Evolutionary conservation across 1,284 basidiomycete genomes (phyloP).

Genomic region (Singerocomus inundabilis): DNA sequence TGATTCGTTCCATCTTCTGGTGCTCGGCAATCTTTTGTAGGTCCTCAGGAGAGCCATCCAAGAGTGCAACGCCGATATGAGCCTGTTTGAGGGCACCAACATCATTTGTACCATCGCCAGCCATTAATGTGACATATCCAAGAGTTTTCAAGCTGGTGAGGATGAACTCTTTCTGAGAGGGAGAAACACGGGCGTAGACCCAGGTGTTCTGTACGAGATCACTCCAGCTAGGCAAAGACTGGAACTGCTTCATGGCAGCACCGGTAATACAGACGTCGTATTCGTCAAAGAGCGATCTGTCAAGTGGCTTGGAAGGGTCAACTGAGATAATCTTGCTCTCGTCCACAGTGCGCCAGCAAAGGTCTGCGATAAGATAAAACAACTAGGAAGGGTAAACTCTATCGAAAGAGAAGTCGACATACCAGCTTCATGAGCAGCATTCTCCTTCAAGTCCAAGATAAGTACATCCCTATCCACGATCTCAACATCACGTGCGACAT

Average conservation of each 20-base stretch:
- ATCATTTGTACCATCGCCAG: constrained; percentile 96
- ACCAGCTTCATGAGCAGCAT: constrained; percentile 68
- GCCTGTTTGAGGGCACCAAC: constrained; percentile 96
- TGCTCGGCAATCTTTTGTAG: constrained; percentile 91
- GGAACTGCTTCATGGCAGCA: constrained; percentile 84
- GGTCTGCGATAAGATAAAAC: constrained; percentile 44
- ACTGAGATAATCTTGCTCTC: constrained; percentile 85
- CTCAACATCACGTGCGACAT: constrained; percentile 92
- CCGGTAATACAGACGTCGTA: constrained; percentile 97
- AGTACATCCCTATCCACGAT: constrained; percentile 92
- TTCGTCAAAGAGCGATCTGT: constrained; percentile 71
- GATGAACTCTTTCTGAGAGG: constrained; percentile 91
- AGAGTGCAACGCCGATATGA: constrained; percentile 89
- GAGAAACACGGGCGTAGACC: constrained; percentile 98
- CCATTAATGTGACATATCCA: constrained; percentile 92
- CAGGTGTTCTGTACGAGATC: constrained; percentile 89
- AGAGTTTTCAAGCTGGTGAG: constrained; percentile 84
- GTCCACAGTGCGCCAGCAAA: constrained; percentile 93
- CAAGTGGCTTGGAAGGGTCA: constrained; percentile 73
- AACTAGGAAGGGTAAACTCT: not conserved
- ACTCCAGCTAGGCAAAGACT: constrained; percentile 60
- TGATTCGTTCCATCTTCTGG: constrained; percentile 83
- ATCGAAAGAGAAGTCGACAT: constrained; percentile 23
- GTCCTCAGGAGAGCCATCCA: constrained; percentile 90
- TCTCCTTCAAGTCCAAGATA: constrained; percentile 87